Evolutionary conservation across 176 grass and related monocot genomes (phyloP).

Genomic region (Pontederia paniculata): DNA sequence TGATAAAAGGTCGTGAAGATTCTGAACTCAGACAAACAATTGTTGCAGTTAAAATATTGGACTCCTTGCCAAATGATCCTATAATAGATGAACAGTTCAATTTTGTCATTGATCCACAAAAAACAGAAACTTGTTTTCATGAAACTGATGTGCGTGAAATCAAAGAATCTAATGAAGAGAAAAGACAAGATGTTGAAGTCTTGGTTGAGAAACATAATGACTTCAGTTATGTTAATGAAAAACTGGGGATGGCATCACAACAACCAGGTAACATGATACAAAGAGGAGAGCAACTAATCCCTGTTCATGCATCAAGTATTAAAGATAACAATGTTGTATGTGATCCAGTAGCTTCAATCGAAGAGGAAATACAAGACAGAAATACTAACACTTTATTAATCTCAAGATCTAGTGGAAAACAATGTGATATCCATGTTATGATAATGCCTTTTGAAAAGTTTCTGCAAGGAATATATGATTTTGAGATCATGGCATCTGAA

Average conservation of each 20-base stretch:
- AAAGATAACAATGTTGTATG: neutral
- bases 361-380: neutral
- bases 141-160: neutral
- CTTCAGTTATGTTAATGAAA: neutral
- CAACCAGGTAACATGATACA: neutral
- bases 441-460: slow-evolving; percentile 7
- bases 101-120: neutral
- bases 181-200: too few relatives aligned
- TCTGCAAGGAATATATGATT: slow-evolving; percentile 9
- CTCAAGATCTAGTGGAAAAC: neutral
- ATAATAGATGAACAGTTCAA: neutral
- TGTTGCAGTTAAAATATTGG: neutral
- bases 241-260: neutral
- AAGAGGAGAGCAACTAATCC: neutral
- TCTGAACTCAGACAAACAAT: neutral
- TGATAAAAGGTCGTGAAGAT: neutral
- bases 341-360: neutral
- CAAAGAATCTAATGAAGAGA: slow-evolving; percentile 1
- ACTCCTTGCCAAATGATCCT: neutral
- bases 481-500: slow-evolving; percentile 14
- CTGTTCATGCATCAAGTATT: neutral
- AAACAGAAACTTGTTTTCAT: slow-evolving; percentile 1
- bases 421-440: slow-evolving; percentile 8
- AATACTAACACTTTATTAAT: neutral
- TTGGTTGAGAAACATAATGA: neutral